phyloP scores from a whole-genome alignment of 768 basidiomycete genomes.

The Hemileccinum rubropunctum region DNA sequence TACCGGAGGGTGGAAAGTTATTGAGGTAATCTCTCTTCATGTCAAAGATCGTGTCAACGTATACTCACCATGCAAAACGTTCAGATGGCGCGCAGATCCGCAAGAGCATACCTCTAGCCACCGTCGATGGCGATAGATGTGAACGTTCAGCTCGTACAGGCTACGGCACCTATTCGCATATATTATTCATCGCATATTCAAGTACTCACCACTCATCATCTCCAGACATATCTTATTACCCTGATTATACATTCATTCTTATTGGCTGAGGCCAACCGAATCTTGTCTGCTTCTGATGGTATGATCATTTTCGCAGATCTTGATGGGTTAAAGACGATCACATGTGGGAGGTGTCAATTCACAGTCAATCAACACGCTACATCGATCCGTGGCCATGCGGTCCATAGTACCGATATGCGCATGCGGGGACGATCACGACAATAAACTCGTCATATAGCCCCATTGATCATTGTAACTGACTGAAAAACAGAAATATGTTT shows the following conservation, averaged over 20 bases:
- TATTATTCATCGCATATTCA: constrained; percentile 17
- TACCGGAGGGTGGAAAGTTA: constrained; percentile 97
- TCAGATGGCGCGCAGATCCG: constrained; percentile 51
- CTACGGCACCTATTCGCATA: constrained; percentile 9
- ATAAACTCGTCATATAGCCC: too few species aligned
- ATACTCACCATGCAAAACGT: background rate
- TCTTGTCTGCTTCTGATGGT: background rate
- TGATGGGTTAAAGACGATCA: background rate
- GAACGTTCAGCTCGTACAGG: background rate
- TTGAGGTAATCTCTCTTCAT: constrained; percentile 64
- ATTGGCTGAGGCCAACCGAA: background rate
- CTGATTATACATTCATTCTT: constrained; percentile 20
- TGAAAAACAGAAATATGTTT: too few species aligned
- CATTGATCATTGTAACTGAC: too few species aligned
- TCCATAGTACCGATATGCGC: too few species aligned
- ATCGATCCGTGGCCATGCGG: too few species aligned
- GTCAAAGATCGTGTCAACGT: background rate
- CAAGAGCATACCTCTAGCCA: constrained; percentile 46
- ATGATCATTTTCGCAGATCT: background rate
- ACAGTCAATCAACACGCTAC: background rate
- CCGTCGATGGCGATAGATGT: background rate
- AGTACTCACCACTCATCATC: constrained; percentile 31
- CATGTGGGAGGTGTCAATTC: background rate
- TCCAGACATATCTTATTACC: constrained; percentile 29
- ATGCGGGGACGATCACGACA: too few species aligned